Percentiles rank a stretch among this genome's conserved stretches.
Conservation (phyloP, 352 stramenopile species). For the Chloridella minuta region DNA sequence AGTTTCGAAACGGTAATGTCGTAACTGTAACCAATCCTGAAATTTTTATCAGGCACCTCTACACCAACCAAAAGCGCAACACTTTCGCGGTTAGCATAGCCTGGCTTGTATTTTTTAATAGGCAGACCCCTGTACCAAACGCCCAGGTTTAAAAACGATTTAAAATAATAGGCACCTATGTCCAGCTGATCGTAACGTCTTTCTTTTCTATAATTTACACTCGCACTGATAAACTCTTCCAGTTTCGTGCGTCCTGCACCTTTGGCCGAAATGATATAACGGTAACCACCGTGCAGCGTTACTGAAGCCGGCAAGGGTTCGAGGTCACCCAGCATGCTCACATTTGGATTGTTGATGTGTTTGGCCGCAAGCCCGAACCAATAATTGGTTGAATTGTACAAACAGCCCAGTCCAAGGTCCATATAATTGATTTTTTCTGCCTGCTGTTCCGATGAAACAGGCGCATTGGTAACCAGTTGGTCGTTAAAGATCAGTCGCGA, state of each 20-base stretch:
- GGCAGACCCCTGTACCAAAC: not conserved
- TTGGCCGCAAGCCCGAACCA: not conserved
- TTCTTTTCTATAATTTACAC: not conserved
- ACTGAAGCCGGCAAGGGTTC: not conserved
- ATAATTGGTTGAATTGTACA: not conserved
- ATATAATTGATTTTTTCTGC: not conserved
- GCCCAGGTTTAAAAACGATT: not conserved
- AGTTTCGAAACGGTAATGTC: not conserved
- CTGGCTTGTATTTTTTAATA: not conserved
- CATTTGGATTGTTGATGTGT: not conserved
- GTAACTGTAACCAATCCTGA: not conserved
- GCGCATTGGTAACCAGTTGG: not conserved
- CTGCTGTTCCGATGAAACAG: not conserved
- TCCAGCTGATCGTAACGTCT: not conserved
- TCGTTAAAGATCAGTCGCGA: not conserved
- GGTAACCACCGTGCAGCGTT: not conserved
- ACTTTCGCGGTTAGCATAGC: not conserved
- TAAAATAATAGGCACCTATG: not conserved
- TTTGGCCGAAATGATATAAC: not conserved
- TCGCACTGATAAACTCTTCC: not conserved
- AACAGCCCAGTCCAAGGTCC: not conserved
- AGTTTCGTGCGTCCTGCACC: not conserved
- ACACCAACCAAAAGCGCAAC: not conserved
- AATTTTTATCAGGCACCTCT: not conserved
- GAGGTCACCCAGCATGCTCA: not conserved